These are phyloP conservation scores for Curvularia sp. DNA, from an alignment of 2,329 filamentous ascomycete species.

Conservation along the genomic window DNA sequence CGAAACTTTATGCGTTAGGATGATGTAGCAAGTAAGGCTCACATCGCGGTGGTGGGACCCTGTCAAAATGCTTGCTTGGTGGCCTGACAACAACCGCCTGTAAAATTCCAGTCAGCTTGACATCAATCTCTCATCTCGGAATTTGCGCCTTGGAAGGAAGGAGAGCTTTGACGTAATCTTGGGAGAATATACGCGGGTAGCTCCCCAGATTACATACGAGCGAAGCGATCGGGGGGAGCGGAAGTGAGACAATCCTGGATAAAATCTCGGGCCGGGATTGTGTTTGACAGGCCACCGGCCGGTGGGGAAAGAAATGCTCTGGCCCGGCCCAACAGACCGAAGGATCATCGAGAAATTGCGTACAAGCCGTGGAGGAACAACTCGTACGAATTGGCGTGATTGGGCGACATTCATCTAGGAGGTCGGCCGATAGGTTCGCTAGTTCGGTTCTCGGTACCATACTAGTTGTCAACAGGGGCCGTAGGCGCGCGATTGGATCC, in stretches of 20 bases:
- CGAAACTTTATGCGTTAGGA: background rate
- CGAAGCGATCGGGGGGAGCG: background rate
- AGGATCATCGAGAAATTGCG: constrained; percentile 1
- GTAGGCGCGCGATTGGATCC: background rate
- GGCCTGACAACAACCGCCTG: background rate
- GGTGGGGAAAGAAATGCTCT: background rate
- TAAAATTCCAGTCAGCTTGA: background rate
- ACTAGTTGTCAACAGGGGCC: background rate
- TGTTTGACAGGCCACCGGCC: background rate
- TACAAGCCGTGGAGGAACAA: background rate
- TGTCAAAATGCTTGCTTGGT: background rate
- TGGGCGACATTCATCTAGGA: background rate
- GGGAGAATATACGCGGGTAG: background rate
- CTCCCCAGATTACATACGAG: background rate
- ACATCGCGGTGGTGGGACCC: background rate
- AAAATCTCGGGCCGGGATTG: background rate
- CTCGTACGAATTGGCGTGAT: background rate
- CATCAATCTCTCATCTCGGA: background rate
- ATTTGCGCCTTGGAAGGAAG: background rate
- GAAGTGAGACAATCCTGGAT: background rate
- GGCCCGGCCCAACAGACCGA: background rate
- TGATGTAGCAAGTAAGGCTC: background rate
- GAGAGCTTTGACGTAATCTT: background rate
- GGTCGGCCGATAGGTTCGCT: background rate
- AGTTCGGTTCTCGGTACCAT: background rate